Evolutionary conservation across 148 eudicot species (phyloP), one percentile per base, ranked within the genome.

Genomic region (Rhododendron ferrugineum): DNA sequence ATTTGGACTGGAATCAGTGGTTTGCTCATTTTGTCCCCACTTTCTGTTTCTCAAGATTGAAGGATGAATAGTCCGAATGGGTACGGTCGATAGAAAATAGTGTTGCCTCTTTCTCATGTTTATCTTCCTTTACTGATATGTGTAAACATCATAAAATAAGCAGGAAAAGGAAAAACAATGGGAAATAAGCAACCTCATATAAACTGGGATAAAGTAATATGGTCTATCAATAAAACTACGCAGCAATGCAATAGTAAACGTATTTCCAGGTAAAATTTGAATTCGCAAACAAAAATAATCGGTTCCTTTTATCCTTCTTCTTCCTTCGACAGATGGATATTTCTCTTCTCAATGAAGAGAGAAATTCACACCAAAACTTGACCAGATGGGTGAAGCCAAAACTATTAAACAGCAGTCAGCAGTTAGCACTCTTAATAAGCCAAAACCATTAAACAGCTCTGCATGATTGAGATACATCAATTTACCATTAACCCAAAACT

Each of bases 121-220:
- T 97, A 86, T 95, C 96, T 90, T 97, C 99, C 90, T 95, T 97
- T 11, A 90, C 92, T 28, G 96, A 88, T 78, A 97, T 97, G 98
- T 97, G 93, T 83, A 42, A 37, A 84, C 58, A 42, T 64, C 75
- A 82, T 74, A 42, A 58, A 66, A 56, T 68, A 34, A 74, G 73
- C 40, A 75, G 52, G 70, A 58, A 47, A 87, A 36, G n/a, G 4
- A 8, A n/a, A 81, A 56, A 56, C 9, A 50, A 77, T 75, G 16
- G 23, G 37, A 6, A 44, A 15, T 9, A 50, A 60, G 47, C 36
- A 78, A 2, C 75, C 44, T 32, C 11, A 8, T 23, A 37, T 58
- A 32, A 54, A 81, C 10, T 72, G 78, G 36, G 15, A 37, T 58
- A 40, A 52, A 86, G 26, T 30, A 62, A 83, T 22, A 40, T 73